A percentile compares a stretch with the other conserved stretches of the same genome.
Conservation (phyloP, 441 rosid genomes). For the Erodium texanum region DNA sequence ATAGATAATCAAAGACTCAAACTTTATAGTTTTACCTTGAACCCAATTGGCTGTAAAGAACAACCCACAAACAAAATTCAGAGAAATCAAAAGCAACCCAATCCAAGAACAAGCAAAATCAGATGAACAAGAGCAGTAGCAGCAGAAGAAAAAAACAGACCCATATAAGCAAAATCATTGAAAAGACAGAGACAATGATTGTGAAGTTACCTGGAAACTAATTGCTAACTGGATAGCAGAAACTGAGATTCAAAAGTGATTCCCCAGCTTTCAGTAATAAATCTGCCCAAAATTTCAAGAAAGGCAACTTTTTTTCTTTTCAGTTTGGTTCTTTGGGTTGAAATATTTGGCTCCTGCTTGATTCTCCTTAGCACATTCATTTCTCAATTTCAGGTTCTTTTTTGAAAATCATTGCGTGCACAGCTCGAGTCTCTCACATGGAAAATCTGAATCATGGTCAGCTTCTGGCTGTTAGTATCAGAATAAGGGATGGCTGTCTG, state of each 20-base stretch:
- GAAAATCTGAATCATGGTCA: too few species aligned
- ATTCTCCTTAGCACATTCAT: background rate
- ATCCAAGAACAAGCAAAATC: background rate
- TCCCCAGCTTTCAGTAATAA: background rate
- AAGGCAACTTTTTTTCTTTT: background rate
- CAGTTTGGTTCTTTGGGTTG: background rate
- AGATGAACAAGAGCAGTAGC: background rate
- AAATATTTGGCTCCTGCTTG: background rate
- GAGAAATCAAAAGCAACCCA: background rate
- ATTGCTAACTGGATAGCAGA: background rate
- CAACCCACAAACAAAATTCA: background rate
- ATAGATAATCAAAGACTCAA: background rate
- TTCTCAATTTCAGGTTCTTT: background rate
- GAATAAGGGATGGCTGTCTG: background rate
- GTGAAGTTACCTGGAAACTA: background rate
- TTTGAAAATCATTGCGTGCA: background rate
- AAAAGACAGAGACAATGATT: conserved; percentile 6
- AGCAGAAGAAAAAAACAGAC: background rate
- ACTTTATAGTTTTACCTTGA: background rate
- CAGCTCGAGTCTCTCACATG: background rate
- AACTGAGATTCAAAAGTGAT: conserved; percentile 1
- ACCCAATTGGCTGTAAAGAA: background rate
- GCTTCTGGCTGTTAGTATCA: background rate
- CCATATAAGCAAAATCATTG: background rate
- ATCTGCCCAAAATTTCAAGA: background rate